A percentile compares a stretch with the other conserved stretches of the same genome.
phyloP scores from a whole-genome alignment of 202 grass and related monocot species.

The Elaeis oleifera region DNA sequence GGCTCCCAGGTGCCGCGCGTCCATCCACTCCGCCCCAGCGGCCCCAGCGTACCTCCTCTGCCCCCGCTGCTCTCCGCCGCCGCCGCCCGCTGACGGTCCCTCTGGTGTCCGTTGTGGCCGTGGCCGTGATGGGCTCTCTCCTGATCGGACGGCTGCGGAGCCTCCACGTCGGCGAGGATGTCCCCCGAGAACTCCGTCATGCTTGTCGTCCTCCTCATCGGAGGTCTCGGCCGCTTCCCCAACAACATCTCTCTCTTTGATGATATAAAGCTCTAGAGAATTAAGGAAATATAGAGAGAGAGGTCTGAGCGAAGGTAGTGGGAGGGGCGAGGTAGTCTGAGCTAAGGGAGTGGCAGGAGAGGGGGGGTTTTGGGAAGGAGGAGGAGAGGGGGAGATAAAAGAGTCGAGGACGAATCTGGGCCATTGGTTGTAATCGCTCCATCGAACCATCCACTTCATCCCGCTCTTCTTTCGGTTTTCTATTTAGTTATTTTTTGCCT shows the following conservation, averaged over 20 bases:
- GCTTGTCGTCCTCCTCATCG: constrained; percentile 61
- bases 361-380: background rate
- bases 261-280: constrained; percentile 1
- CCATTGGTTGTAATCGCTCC: constrained; percentile 37
- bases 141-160: background rate
- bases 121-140: background rate
- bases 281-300: background rate
- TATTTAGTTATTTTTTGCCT: background rate
- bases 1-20: constrained; percentile 21
- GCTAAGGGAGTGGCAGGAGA: constrained; percentile 11
- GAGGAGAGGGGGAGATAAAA: constrained; percentile 13
- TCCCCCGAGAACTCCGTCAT: constrained; percentile 55
- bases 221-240: constrained; percentile 34
- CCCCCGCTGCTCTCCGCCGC: constrained; percentile 1
- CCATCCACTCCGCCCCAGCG: constrained; percentile 30
- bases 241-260: constrained; percentile 34
- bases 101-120: constrained; percentile 12
- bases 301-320: background rate
- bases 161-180: constrained; percentile 21
- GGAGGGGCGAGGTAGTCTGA: constrained; percentile 2
- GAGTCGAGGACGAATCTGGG: constrained; percentile 37
- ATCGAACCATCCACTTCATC: constrained; percentile 32
- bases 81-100: constrained; percentile 7
- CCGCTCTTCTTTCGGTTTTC: background rate
- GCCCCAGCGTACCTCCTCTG: background rate